Percentiles rank a stretch among this genome's conserved stretches.
Evolutionary conservation across 768 basidiomycete genomes (phyloP).

Genomic region (Amyloporia xantha): DNA sequence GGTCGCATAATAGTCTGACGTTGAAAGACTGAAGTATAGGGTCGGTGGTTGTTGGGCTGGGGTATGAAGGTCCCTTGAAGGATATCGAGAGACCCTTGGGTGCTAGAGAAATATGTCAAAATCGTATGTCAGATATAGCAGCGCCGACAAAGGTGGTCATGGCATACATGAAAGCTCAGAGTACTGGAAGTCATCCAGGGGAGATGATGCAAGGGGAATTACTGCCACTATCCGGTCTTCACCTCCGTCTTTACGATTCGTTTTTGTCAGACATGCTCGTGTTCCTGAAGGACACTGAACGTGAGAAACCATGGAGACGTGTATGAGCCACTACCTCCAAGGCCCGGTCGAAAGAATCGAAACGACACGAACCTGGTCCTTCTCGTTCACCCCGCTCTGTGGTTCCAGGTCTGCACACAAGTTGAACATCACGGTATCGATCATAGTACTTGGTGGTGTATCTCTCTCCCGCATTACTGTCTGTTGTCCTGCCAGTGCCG

Average conservation of each 20-base stretch:
- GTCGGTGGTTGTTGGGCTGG: constrained; percentile 37
- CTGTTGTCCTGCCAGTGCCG: constrained; percentile 44
- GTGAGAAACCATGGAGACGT: not conserved
- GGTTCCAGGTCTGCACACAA: constrained; percentile 54
- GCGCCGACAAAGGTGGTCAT: not conserved
- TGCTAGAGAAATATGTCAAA: constrained; percentile 19
- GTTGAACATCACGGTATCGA: constrained; percentile 58
- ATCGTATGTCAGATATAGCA: not conserved
- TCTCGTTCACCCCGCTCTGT: constrained; percentile 38
- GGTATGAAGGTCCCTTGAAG: constrained; percentile 58
- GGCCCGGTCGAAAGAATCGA: not conserved
- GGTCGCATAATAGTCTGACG: constrained; percentile 54
- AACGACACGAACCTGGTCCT: constrained; percentile 60
- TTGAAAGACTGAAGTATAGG: constrained; percentile 52
- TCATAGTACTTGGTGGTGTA: constrained; percentile 56
- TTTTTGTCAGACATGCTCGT: constrained; percentile 66
- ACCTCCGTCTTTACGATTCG: constrained; percentile 49
- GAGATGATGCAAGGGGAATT: constrained; percentile 59
- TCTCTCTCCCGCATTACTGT: constrained; percentile 43
- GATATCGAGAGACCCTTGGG: constrained; percentile 52
- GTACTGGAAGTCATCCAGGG: constrained; percentile 23
- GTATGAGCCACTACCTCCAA: not conserved
- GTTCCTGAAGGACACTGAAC: constrained; percentile 62
- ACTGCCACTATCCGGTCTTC: constrained; percentile 62
- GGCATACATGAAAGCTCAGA: constrained; percentile 30